Percentiles rank a stretch among this genome's conserved stretches.
phyloP scores from a whole-genome alignment of 208 protist genomes.

The Histomonas meleagridis region DNA sequence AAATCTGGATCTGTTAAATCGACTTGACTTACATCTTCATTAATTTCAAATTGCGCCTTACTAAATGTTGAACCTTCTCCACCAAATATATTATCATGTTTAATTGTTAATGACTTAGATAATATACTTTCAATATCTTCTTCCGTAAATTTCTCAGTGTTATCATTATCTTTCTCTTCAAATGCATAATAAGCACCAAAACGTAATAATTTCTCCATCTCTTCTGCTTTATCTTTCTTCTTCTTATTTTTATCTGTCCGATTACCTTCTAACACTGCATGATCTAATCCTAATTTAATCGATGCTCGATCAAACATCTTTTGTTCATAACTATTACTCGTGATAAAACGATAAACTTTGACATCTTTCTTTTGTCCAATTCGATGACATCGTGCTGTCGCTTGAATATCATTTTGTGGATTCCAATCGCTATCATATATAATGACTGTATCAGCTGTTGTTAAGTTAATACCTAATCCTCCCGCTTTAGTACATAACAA shows the following conservation, averaged over 20 bases:
- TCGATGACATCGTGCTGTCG: conserved; percentile 82
- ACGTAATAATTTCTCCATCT: not conserved
- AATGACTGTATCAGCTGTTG: conserved; percentile 89
- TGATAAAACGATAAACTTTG: conserved; percentile 83
- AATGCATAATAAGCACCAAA: conserved; percentile 30
- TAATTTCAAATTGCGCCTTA: not conserved
- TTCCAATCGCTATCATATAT: conserved; percentile 99
- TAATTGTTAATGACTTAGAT: not conserved
- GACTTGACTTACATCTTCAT: not conserved
- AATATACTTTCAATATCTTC: conserved; percentile 10
- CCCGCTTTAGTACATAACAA: conserved; percentile 86
- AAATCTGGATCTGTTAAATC: not conserved
- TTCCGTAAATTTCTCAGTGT: not conserved
- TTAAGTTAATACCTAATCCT: conserved; percentile 92
- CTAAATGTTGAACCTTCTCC: conserved; percentile 10
- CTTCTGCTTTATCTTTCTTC: too few relatives aligned
- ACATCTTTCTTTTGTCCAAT: conserved; percentile 83
- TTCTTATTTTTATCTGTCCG: too few relatives aligned
- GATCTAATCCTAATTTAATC: conserved; percentile 69
- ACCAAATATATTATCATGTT: not conserved
- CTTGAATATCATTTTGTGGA: conserved; percentile 82
- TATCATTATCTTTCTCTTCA: not conserved
- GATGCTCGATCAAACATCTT: conserved; percentile 67
- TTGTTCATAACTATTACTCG: conserved; percentile 83
- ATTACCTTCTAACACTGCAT: conserved; percentile 58